Evolutionary conservation across 2,329 filamentous ascomycete genomes (phyloP).

Genomic region (Epicoccum sorghinum): DNA sequence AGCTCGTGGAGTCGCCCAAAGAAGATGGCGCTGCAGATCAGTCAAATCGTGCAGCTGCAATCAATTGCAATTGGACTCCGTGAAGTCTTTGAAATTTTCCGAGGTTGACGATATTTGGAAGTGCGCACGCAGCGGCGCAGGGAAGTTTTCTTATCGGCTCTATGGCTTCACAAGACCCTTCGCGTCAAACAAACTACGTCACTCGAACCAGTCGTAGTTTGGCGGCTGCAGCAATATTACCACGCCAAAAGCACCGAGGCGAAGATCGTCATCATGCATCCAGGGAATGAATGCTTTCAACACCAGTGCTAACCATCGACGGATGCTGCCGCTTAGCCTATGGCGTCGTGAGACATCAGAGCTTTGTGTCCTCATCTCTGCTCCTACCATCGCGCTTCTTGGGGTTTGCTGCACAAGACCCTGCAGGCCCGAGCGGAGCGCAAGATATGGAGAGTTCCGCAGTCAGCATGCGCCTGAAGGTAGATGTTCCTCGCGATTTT

Average conservation of each 20-base stretch:
- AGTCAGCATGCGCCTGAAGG: neutral
- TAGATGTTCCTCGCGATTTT: neutral
- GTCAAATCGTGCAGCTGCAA: constrained; percentile 3
- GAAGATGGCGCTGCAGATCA: constrained; percentile 26
- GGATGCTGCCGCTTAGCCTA: constrained; percentile 16
- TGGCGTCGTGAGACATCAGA: constrained; percentile 1
- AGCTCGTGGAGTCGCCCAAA: constrained; percentile 22
- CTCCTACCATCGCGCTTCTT: neutral
- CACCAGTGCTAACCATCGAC: constrained; percentile 11
- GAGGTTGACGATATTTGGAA: neutral
- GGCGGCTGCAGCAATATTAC: neutral
- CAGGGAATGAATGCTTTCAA: constrained; percentile 1
- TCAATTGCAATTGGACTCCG: constrained; percentile 2
- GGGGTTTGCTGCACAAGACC: neutral
- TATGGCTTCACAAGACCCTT: constrained; percentile 10
- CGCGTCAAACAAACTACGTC: constrained; percentile 5
- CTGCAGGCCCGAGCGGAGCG: too few species aligned
- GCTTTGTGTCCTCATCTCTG: neutral
- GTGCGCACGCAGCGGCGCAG: constrained; percentile 3
- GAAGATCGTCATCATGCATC: constrained; percentile 17
- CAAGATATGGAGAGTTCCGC: neutral
- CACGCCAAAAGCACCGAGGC: constrained; percentile 14
- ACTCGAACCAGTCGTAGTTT: constrained; percentile 11
- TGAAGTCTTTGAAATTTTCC: neutral
- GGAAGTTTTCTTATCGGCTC: constrained; percentile 18